Evolutionary conservation across 805 yeast genomes (phyloP), one percentile per base, ranked within the genome.

Genomic region (Ogataea ramenticola): DNA sequence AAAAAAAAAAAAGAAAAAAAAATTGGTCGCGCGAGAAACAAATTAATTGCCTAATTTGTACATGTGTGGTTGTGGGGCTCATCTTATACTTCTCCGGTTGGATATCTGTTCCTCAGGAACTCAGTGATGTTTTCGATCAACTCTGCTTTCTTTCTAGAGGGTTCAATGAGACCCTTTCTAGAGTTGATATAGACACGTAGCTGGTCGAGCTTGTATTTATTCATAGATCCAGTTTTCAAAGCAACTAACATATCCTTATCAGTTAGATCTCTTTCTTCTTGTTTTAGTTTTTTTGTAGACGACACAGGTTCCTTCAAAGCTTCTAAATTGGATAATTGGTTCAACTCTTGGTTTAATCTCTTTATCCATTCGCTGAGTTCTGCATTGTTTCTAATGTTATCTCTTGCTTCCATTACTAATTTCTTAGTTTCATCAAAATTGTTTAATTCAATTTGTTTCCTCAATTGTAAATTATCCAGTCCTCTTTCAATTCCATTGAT

Each of bases 241-340:
- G 74, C 71, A 14, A 61, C 55, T 21, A 71, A 48, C 4, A 74
- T 62, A 11, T 65, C 70, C 8, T 62, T 62, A 44, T 72, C 77
- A 4, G 60, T 60, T 44, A 64, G 43, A 12, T 47, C 43, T 40
- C 43, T 45, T 7, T 45, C 50, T 30, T 21, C 32, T 17, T 31
- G 2, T 10, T 47, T 46, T 44, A 50, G 47, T 38, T 49, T 45
- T 10, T 35, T 45, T 1, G 46, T 45, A 1, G 41, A 41, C 11
- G 45, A 41, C 6, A 19, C 5, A 16, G 43, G 43, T 11, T 36
- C 36, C 11, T 52, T 49, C 43, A 43, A 41, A 45, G 41, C 49
- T 44, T 48, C 54, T 31, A 16, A 48, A 32, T 60, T 59, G 4
- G 56, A 41, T 10, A 57, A 41, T 32, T 51, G 48, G 42, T 56